These are phyloP conservation scores for Pseudocercospora fijiensis DNA, from an alignment of 2,329 filamentous ascomycete species.

Conservation along the genomic window DNA sequence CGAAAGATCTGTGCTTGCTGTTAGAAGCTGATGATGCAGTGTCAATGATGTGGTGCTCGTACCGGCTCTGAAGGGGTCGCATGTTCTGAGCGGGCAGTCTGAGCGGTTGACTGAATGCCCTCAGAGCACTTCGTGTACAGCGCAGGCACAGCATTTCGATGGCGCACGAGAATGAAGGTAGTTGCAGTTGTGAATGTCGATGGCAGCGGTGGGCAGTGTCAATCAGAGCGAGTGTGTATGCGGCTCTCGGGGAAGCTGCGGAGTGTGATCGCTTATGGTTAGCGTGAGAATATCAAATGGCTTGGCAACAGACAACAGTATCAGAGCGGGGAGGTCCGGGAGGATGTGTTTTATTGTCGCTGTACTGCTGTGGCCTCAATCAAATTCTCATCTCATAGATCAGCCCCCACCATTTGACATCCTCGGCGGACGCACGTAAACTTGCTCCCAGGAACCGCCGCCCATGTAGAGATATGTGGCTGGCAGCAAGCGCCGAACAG, in stretches of 20 bases:
- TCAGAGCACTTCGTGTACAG: slow-evolving; percentile 6
- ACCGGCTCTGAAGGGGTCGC: slow-evolving; percentile 12
- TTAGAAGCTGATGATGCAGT: not conserved
- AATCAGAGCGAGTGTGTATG: not conserved
- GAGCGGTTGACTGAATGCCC: not conserved
- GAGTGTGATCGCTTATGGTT: not conserved
- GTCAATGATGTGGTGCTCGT: not conserved
- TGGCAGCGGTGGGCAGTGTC: no score
- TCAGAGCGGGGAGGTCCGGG: no score
- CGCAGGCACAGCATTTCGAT: slow-evolving; percentile 13
- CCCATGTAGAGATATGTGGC: not conserved
- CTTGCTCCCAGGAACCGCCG: not conserved
- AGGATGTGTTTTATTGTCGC: no score
- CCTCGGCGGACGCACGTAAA: slow-evolving; percentile 2
- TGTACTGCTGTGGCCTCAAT: no score
- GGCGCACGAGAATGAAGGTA: not conserved
- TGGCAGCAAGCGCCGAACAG: not conserved
- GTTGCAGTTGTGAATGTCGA: not conserved
- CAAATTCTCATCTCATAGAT: no score
- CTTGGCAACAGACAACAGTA: not conserved
- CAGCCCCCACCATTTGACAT: not conserved
- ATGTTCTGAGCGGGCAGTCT: not conserved
- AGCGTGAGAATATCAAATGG: not conserved
- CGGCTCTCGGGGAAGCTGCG: not conserved
- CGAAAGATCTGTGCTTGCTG: slow-evolving; percentile 23